A percentile compares a stretch with the other conserved stretches of the same genome.
Conservation (phyloP, 225 moss, liverwort and hornwort genomes). For the Polytrichum formosum region DNA sequence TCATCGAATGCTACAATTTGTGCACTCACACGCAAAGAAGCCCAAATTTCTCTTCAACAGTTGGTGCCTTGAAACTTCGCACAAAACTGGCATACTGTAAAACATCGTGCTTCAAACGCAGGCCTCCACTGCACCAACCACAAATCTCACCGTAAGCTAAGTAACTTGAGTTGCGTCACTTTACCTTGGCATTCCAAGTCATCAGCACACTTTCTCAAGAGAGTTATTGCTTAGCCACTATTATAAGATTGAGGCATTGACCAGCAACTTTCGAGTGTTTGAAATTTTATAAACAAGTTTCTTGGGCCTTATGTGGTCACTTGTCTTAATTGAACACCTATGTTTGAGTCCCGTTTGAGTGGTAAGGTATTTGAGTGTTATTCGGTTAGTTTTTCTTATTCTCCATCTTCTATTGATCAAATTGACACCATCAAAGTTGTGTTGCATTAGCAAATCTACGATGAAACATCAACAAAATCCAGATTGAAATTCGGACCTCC, state of each 20-base stretch:
- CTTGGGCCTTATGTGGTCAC: too few species aligned
- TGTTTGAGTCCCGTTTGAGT: too few species aligned
- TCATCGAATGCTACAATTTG: background rate
- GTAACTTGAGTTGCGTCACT: background rate
- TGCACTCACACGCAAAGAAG: constrained; percentile 74
- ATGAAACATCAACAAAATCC: too few species aligned
- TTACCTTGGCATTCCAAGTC: background rate
- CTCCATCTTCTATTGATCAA: too few species aligned
- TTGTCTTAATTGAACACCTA: too few species aligned
- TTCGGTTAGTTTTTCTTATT: too few species aligned
- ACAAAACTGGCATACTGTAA: constrained; percentile 77
- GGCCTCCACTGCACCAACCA: constrained; percentile 64
- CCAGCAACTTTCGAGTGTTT: background rate
- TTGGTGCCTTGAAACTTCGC: constrained; percentile 65
- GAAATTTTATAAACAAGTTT: background rate
- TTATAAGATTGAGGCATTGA: background rate
- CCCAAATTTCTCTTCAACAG: constrained; percentile 71
- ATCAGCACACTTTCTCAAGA: background rate
- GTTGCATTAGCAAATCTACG: too few species aligned
- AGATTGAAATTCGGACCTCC: background rate
- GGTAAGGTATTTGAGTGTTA: too few species aligned
- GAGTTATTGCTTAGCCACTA: background rate
- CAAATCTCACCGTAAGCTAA: too few species aligned
- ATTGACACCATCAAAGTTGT: too few species aligned
- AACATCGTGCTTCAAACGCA: constrained; percentile 88